A percentile compares a stretch with the other conserved stretches of the same genome.
Conservation (phyloP, 306 rosid genomes). For the Phaseolus lunatus region DNA sequence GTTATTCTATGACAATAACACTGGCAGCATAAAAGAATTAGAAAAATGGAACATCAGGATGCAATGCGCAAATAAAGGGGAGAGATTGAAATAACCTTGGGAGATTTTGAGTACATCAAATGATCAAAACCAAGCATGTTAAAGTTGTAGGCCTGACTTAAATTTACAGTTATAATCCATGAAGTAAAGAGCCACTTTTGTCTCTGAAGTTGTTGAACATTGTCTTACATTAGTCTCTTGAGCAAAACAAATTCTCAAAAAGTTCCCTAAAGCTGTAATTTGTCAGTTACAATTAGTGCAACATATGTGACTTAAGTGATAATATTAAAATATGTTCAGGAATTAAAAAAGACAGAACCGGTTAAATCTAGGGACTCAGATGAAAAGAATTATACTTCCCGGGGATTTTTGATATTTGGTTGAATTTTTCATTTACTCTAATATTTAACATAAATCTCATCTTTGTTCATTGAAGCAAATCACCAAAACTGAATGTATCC, state of each 20-base stretch:
- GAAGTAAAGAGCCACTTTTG: neutral
- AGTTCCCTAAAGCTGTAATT: neutral
- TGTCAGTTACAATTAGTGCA: neutral
- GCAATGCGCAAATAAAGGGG: neutral
- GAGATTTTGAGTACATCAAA: neutral
- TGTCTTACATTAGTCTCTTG: neutral
- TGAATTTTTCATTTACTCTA: neutral
- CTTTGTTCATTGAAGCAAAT: constrained; percentile 1
- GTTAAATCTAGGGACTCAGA: neutral
- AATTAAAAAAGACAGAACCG: neutral
- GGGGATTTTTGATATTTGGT: neutral
- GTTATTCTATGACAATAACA: constrained; percentile 1
- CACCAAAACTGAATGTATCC: neutral
- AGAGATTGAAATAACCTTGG: neutral
- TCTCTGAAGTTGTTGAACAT: neutral
- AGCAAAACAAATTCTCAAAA: neutral
- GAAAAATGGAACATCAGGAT: constrained; percentile 14
- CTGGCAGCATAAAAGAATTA: constrained; percentile 21
- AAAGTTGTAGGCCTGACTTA: neutral
- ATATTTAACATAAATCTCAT: constrained; percentile 3
- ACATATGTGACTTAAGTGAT: neutral
- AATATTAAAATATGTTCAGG: neutral
- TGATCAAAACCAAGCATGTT: constrained; percentile 20
- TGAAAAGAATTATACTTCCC: neutral
- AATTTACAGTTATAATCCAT: constrained; percentile 8